A percentile compares a stretch with the other conserved stretches of the same genome.
These are phyloP conservation scores for Teratosphaeria zuluensis DNA, from an alignment of 2,329 filamentous ascomycete genomes.

Conservation along the genomic window DNA sequence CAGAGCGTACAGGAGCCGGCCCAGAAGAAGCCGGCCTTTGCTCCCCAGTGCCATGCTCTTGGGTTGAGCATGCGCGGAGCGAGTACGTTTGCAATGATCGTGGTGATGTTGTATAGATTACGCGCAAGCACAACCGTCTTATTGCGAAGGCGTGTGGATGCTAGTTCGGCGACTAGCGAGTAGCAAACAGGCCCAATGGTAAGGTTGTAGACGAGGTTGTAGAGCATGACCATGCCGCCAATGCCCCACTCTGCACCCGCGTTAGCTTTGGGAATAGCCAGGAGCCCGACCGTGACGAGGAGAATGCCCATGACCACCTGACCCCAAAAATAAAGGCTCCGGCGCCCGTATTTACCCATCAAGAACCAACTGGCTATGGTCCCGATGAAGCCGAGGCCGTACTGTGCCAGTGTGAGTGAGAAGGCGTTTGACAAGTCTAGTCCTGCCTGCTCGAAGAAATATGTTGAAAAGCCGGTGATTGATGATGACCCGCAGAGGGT, in stretches of 20 bases:
- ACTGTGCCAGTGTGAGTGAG: slow-evolving; percentile 26
- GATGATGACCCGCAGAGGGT: slow-evolving; percentile 21
- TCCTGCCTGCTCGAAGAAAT: slow-evolving; percentile 33
- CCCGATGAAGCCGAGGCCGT: slow-evolving; percentile 18
- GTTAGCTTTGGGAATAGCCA: slow-evolving; percentile 5
- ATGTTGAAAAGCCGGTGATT: slow-evolving; percentile 27
- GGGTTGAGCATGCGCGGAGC: slow-evolving; percentile 20
- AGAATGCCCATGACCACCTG: slow-evolving; percentile 10
- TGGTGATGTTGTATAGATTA: slow-evolving; percentile 20
- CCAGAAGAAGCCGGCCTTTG: slow-evolving; percentile 31
- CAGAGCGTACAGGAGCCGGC: slow-evolving; percentile 27
- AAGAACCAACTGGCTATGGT: slow-evolving; percentile 24
- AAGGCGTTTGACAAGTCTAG: slow-evolving; percentile 26
- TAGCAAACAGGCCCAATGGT: slow-evolving; percentile 24
- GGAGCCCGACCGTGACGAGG: slow-evolving; percentile 16
- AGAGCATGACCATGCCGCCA: slow-evolving; percentile 17
- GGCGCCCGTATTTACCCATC: slow-evolving; percentile 29
- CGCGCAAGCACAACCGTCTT: slow-evolving; percentile 24
- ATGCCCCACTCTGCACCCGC: slow-evolving; percentile 17
- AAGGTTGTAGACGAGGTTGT: slow-evolving; percentile 21
- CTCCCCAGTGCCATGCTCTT: slow-evolving; percentile 9
- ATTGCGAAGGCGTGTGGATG: slow-evolving; percentile 19
- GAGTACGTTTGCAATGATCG: slow-evolving; percentile 16
- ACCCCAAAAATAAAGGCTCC: slow-evolving; percentile 29
- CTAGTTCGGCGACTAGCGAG: slow-evolving; percentile 21